Conservation (phyloP, 163 green algal species). For the Chlamydomonas reinhardtii region DNA sequence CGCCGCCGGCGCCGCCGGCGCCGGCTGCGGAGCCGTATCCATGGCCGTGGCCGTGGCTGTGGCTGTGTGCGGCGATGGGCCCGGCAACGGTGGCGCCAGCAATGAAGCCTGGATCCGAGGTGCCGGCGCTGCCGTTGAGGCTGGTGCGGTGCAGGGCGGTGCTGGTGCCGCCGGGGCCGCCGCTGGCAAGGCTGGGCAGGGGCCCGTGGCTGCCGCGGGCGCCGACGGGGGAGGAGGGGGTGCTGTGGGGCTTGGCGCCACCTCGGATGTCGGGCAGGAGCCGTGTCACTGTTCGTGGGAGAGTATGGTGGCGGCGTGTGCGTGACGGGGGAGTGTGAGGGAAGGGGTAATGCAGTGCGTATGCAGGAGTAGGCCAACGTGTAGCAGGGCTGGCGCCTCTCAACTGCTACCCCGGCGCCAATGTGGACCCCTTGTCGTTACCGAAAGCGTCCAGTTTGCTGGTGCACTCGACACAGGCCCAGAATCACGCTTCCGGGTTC, state of each 20-base stretch:
- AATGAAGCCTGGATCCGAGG: conserved; percentile 11
- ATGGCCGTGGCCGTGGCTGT: not conserved
- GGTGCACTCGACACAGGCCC: too few species aligned
- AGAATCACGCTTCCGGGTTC: too few species aligned
- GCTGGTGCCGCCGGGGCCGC: too few species aligned
- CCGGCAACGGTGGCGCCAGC: conserved; percentile 35
- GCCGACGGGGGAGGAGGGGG: not conserved
- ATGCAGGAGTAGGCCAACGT: too few species aligned
- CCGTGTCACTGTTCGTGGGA: not conserved
- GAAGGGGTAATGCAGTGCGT: too few species aligned
- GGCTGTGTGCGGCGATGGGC: not conserved
- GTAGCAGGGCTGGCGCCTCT: too few species aligned
- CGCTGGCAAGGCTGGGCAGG: not conserved
- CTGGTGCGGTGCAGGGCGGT: not conserved
- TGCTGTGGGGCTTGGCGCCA: not conserved
- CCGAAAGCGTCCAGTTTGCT: too few species aligned
- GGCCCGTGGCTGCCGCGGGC: not conserved
- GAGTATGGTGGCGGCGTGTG: not conserved
- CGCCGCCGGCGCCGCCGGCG: not conserved
- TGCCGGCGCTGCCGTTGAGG: not conserved
- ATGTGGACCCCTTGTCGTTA: too few species aligned
- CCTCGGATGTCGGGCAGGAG: conserved; percentile 3
- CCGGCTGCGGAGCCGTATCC: not conserved
- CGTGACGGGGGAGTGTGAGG: too few species aligned
- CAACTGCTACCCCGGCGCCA: too few species aligned